Percentiles rank a stretch among this genome's conserved stretches.
These are phyloP conservation scores for Rhododendron vialii DNA, from an alignment of 148 eudicot genomes.

Conservation along the genomic window DNA sequence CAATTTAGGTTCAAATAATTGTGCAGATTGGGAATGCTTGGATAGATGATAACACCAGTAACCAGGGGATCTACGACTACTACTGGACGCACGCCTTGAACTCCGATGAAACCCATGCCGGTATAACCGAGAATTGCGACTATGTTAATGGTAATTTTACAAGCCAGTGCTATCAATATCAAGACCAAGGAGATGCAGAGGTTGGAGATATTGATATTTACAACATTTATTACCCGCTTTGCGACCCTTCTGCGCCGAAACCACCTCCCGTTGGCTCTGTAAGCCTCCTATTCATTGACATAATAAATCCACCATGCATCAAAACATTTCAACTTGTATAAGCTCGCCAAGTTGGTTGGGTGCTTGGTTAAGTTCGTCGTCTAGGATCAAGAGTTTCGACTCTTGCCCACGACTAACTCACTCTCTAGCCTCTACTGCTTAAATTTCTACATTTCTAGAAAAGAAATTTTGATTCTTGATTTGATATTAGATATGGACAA, in stretches of 20 bases:
- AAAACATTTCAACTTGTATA: no score
- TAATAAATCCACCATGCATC: no score
- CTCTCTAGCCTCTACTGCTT: no score
- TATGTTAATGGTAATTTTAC: no score
- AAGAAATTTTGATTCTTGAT: no score
- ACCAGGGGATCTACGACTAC: background rate
- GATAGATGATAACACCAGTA: background rate
- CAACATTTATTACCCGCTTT: background rate
- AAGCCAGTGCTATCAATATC: background rate
- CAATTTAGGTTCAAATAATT: background rate
- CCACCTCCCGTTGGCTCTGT: background rate
- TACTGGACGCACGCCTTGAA: conserved; percentile 9
- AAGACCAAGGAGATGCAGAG: background rate
- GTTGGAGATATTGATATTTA: background rate
- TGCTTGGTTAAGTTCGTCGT: no score
- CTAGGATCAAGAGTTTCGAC: no score
- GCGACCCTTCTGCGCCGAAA: background rate
- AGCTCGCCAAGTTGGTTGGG: no score
- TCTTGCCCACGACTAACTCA: no score
- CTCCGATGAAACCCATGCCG: conserved; percentile 8
- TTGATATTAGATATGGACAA: no score
- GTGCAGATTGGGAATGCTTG: conserved; percentile 11
- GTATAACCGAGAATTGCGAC: background rate
- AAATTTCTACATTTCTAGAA: no score
- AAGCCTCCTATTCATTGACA: background rate